Percentiles rank a stretch among this genome's conserved stretches.
Evolutionary conservation across 2,329 filamentous ascomycete species (phyloP).

Genomic region (Byssoonygena ceratinophila): DNA sequence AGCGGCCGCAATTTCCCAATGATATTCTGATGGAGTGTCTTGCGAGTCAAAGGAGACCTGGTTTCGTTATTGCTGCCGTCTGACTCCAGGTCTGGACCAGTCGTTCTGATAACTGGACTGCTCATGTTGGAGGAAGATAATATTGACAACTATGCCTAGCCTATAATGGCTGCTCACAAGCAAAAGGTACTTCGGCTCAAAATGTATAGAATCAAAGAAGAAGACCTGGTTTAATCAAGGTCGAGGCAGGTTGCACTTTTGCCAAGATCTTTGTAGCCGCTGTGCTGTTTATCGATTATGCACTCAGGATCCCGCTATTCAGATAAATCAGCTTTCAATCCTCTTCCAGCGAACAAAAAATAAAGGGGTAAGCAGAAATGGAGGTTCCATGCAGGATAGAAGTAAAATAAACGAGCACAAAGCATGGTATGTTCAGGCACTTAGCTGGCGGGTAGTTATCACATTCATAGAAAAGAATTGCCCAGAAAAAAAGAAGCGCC

Average conservation of each 20-base stretch:
- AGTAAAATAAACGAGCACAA: neutral
- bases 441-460: too few species aligned
- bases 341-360: neutral
- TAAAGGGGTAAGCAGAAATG: neutral
- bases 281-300: neutral
- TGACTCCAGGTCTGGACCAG: conserved; percentile 17
- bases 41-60: conserved; percentile 21
- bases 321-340: neutral
- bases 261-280: neutral
- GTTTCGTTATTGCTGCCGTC: conserved; percentile 2
- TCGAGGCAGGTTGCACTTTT: neutral
- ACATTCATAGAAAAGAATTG: too few species aligned
- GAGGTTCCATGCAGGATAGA: neutral
- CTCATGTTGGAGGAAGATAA: conserved; percentile 16
- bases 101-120: conserved; percentile 19
- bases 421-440: too few species aligned
- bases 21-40: conserved; percentile 35
- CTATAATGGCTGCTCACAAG: too few species aligned
- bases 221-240: neutral
- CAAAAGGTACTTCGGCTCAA: too few species aligned
- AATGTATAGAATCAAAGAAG: neutral
- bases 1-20: conserved; percentile 38
- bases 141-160: neutral
- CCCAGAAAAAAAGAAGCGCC: neutral
- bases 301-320: neutral